Conservation (phyloP, 768 basidiomycete genomes). For the Tylopilus sp. region DNA sequence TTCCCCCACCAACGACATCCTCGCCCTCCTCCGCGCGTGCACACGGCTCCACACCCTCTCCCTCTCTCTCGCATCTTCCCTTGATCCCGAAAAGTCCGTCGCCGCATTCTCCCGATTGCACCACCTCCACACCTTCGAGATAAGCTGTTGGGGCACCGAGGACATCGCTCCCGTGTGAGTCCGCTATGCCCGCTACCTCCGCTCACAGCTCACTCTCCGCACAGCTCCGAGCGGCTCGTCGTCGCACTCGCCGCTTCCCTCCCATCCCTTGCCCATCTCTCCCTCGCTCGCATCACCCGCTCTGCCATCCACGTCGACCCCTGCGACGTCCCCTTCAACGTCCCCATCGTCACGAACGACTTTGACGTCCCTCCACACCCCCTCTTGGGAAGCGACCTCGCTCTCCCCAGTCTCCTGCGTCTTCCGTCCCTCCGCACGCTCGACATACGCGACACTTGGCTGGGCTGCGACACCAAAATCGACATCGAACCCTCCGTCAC, state of each 20-base stretch:
- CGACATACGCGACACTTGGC: slow-evolving; percentile 65
- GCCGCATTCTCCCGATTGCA: slow-evolving; percentile 23
- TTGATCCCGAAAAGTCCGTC: slow-evolving; percentile 16
- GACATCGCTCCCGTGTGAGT: slow-evolving; percentile 37
- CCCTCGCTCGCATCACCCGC: slow-evolving; percentile 62
- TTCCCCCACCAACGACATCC: slow-evolving; percentile 44
- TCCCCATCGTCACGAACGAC: slow-evolving; percentile 63
- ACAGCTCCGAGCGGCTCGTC: slow-evolving; percentile 54
- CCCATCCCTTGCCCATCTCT: slow-evolving; percentile 51
- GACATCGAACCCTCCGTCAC: slow-evolving; percentile 2
- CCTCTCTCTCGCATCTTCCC: slow-evolving; percentile 26
- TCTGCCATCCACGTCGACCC: slow-evolving; percentile 64
- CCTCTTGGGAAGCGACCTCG: slow-evolving; percentile 51
- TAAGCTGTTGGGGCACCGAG: slow-evolving; percentile 31
- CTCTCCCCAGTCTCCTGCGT: slow-evolving; percentile 62
- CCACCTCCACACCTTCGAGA: slow-evolving; percentile 16
- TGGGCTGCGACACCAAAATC: slow-evolving; percentile 41
- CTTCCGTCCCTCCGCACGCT: slow-evolving; percentile 60
- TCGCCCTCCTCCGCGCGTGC: slow-evolving; percentile 47
- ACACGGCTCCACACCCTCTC: slow-evolving; percentile 37
- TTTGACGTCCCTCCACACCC: slow-evolving; percentile 56
- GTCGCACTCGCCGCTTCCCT: slow-evolving; percentile 64
- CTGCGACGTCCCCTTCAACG: slow-evolving; percentile 33
- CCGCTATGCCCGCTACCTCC: not conserved
- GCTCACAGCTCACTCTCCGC: not conserved